phyloP scores from a whole-genome alignment of 108 stramenopile species.

The Cyclotella choctawhatcheeana region DNA sequence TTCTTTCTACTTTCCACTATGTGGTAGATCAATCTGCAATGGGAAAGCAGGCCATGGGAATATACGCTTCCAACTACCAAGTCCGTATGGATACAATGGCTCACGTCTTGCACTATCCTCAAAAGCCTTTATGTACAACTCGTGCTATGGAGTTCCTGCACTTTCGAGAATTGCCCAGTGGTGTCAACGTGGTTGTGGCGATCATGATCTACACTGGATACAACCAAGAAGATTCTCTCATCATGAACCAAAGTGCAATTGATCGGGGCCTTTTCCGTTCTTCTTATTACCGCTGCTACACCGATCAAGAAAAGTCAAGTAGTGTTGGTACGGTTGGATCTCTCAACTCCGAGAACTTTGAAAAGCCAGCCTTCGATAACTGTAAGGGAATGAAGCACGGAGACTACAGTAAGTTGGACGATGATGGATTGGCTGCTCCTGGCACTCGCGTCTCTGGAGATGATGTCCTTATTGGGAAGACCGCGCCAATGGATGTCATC shows the following conservation, averaged over 20 bases:
- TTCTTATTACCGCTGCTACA: conserved; percentile 94
- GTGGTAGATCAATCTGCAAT: conserved; percentile 67
- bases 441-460: conserved; percentile 96
- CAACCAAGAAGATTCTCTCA: conserved; percentile 99
- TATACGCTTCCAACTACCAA: conserved; percentile 96
- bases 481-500: conserved; percentile 81
- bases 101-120: conserved; percentile 99
- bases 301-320: conserved; percentile 90
- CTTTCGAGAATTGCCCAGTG: conserved; percentile 98
- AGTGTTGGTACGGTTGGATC: conserved; percentile 80
- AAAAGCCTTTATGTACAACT: conserved; percentile 97
- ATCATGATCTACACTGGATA: conserved; percentile 99
- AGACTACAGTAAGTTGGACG: conserved; percentile 98
- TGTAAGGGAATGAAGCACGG: conserved; percentile 92
- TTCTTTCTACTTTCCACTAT: not conserved
- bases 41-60: conserved; percentile 98
- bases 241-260: conserved; percentile 98
- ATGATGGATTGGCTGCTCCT: conserved; percentile 95
- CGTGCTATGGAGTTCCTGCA: conserved; percentile 98
- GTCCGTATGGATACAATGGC: conserved; percentile 99
- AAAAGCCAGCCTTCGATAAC: conserved; percentile 85
- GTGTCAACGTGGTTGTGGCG: conserved; percentile 96
- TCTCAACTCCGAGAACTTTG: conserved; percentile 90
- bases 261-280: conserved; percentile 98
- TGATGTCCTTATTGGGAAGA: conserved; percentile 98